Evolutionary conservation across 2,329 filamentous ascomycete species (phyloP).

Genomic region (Cladosporium austrohemisphaericum): DNA sequence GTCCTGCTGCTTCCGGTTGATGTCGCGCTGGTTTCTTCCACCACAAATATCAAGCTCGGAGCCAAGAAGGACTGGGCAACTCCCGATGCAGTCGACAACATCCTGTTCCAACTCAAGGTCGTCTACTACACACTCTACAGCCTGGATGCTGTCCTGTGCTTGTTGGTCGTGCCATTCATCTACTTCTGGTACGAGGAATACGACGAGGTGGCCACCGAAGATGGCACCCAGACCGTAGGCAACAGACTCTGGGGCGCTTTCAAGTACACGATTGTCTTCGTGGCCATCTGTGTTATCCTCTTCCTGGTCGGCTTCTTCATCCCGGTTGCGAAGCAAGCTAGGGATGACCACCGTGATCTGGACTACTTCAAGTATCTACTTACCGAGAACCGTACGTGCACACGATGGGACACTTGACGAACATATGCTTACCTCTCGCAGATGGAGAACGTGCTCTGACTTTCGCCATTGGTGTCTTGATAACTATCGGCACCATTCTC

Average conservation of each 20-base stretch:
- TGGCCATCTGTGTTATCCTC: conserved; percentile 73
- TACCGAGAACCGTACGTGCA: conserved; percentile 63
- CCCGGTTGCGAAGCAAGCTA: conserved; percentile 66
- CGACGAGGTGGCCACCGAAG: conserved; percentile 81
- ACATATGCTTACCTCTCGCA: conserved; percentile 29
- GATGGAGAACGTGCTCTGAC: conserved; percentile 88
- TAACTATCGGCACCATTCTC: conserved; percentile 78
- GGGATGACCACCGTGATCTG: conserved; percentile 67
- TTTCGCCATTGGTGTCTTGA: conserved; percentile 83
- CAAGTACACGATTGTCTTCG: conserved; percentile 86
- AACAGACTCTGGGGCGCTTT: conserved; percentile 76
- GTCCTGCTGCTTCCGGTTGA: conserved; percentile 91
- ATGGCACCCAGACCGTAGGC: conserved; percentile 67
- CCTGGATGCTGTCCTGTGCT: conserved; percentile 81
- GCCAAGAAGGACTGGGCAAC: conserved; percentile 94
- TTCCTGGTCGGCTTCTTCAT: conserved; percentile 95
- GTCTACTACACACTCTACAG: conserved; percentile 94
- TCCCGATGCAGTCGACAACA: conserved; percentile 70
- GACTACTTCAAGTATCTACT: conserved; percentile 89
- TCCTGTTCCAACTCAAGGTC: conserved; percentile 74
- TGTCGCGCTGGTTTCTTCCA: conserved; percentile 89
- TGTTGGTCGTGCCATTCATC: conserved; percentile 86
- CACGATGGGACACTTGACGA: background rate
- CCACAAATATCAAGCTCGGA: conserved; percentile 69
- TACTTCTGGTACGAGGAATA: conserved; percentile 99